A percentile compares a stretch with the other conserved stretches of the same genome.
These are phyloP conservation scores for Sarocladiaceae sp. DNA, from an alignment of 2,329 filamentous ascomycete species.

Conservation along the genomic window DNA sequence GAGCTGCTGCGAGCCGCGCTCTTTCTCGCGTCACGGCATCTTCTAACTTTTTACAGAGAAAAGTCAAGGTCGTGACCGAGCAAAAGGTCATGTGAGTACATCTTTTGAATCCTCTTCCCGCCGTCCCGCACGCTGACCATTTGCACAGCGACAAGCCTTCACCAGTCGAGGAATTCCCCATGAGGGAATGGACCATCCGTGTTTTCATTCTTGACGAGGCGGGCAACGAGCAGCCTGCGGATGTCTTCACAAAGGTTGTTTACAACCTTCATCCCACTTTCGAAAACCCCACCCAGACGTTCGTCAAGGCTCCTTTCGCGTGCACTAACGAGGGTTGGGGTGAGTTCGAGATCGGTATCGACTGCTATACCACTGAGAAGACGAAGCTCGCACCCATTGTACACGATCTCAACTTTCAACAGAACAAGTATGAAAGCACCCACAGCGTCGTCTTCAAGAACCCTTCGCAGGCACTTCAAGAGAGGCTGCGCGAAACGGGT, in stretches of 20 bases:
- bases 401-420: slow-evolving; percentile 91
- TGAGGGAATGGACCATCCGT: slow-evolving; percentile 88
- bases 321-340: slow-evolving; percentile 97
- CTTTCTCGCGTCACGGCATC: background rate
- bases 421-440: slow-evolving; percentile 74
- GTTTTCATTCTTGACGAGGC: slow-evolving; percentile 81
- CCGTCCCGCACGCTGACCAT: slow-evolving; percentile 2
- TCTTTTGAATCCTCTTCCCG: background rate
- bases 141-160: slow-evolving; percentile 67
- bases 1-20: slow-evolving; percentile 1
- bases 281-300: slow-evolving; percentile 75
- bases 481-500: slow-evolving; percentile 76
- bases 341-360: slow-evolving; percentile 93
- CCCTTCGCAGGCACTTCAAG: slow-evolving; percentile 80
- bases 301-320: slow-evolving; percentile 80
- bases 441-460: slow-evolving; percentile 87
- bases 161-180: slow-evolving; percentile 81
- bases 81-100: slow-evolving; percentile 80
- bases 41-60: slow-evolving; percentile 60
- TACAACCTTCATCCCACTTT: slow-evolving; percentile 96
- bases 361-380: slow-evolving; percentile 80
- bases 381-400: slow-evolving; percentile 68
- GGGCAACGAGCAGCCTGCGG: slow-evolving; percentile 78
- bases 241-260: slow-evolving; percentile 83
- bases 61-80: slow-evolving; percentile 88